Evolutionary conservation across 2,329 filamentous ascomycete species (phyloP).

Genomic region (Talaromyces sp.): DNA sequence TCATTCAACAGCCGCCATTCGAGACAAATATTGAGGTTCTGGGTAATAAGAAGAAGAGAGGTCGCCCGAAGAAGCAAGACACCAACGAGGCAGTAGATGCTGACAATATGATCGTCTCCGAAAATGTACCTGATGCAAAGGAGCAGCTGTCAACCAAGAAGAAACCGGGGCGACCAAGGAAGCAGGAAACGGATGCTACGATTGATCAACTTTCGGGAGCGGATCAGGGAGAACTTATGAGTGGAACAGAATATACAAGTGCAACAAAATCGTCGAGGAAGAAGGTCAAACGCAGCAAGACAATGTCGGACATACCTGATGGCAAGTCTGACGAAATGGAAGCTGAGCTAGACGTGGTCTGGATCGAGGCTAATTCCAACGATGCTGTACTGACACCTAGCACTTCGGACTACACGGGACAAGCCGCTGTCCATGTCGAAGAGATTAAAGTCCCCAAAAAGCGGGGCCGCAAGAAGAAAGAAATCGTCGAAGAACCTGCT

Average conservation of each 20-base stretch:
- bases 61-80: conserved; percentile 31
- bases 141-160: conserved; percentile 7
- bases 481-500: conserved; percentile 4
- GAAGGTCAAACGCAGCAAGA: conserved; percentile 45
- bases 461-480: conserved; percentile 42
- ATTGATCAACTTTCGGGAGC: background rate
- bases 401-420: conserved; percentile 4
- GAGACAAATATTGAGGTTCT: conserved; percentile 20
- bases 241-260: background rate
- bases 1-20: conserved; percentile 29
- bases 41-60: conserved; percentile 27
- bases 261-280: conserved; percentile 34
- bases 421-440: conserved; percentile 5
- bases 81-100: conserved; percentile 4
- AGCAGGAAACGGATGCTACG: conserved; percentile 6
- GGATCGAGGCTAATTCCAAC: conserved; percentile 34
- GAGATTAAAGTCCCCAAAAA: conserved; percentile 35
- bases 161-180: conserved; percentile 11
- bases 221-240: background rate
- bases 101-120: background rate
- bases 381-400: conserved; percentile 2
- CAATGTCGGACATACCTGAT: conserved; percentile 30
- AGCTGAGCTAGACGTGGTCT: conserved; percentile 42
- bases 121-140: background rate
- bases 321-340: conserved; percentile 30